Percentiles rank a stretch among this genome's conserved stretches.
Evolutionary conservation across 768 basidiomycete species (phyloP).

Genomic region (Dioszegia crocea): DNA sequence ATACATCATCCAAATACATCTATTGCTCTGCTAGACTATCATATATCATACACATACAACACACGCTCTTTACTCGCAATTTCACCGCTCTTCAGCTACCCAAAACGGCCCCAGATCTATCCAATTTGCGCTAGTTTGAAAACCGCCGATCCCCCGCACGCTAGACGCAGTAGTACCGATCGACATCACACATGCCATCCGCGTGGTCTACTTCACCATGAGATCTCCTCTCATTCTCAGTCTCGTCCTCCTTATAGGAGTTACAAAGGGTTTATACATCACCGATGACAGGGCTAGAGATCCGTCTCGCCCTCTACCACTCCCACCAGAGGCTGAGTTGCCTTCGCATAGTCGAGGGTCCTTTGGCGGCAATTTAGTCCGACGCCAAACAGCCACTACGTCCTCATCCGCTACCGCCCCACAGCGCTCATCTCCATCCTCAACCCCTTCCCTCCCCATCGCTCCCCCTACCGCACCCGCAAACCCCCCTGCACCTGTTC

Average conservation of each 20-base stretch:
- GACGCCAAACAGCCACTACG: not conserved
- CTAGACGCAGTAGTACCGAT: no score
- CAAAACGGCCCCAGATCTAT: not conserved
- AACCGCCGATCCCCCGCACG: no score
- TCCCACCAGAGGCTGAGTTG: constrained; percentile 5
- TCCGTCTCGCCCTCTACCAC: constrained; percentile 6
- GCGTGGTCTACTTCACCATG: not conserved
- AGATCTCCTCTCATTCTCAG: not conserved
- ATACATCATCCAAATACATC: not conserved
- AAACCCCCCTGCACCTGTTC: constrained; percentile 22
- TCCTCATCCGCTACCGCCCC: not conserved
- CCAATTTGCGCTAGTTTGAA: no score
- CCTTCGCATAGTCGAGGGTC: not conserved
- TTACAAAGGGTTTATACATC: not conserved
- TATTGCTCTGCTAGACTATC: not conserved
- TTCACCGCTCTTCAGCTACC: not conserved
- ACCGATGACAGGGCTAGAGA: constrained; percentile 7
- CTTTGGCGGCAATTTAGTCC: not conserved
- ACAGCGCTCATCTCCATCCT: no score
- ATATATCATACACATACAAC: not conserved
- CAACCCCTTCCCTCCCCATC: constrained; percentile 13
- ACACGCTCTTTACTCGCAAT: not conserved
- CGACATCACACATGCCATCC: not conserved
- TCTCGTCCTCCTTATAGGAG: not conserved
- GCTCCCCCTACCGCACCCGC: constrained; percentile 20